phyloP scores from a whole-genome alignment of 2,329 filamentous ascomycete species.

The Pochonia chlamydosporia region DNA sequence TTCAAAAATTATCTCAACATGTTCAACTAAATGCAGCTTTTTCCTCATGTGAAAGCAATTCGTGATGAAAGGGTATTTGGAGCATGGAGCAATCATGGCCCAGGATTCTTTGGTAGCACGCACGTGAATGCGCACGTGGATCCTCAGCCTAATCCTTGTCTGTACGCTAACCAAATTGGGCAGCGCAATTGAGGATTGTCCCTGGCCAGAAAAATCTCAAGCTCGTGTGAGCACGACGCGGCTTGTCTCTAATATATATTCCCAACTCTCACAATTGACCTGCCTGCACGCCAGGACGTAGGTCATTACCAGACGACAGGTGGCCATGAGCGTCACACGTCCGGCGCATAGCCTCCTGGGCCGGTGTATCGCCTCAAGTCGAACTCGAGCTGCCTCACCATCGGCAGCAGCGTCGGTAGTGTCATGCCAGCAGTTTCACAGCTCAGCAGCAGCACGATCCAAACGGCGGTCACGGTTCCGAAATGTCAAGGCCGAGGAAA shows the following conservation, averaged over 20 bases:
- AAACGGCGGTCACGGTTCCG: conserved; percentile 46
- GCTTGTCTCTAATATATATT: not conserved
- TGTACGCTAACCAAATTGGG: conserved; percentile 7
- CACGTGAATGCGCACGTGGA: not conserved
- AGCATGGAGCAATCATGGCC: too few relatives aligned
- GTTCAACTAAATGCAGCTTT: too few relatives aligned
- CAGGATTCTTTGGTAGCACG: not conserved
- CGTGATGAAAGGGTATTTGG: too few relatives aligned
- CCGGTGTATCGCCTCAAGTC: conserved; percentile 37
- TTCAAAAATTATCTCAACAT: too few relatives aligned
- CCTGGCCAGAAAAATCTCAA: conserved; percentile 25
- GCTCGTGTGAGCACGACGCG: conserved; percentile 16
- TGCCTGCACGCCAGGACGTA: not conserved
- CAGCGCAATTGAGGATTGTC: conserved; percentile 6
- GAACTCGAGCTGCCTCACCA: conserved; percentile 15
- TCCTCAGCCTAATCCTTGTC: not conserved
- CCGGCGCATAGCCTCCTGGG: conserved; percentile 48
- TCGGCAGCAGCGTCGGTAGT: conserved; percentile 15
- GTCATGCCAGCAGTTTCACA: conserved; percentile 44
- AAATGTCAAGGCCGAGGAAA: conserved; percentile 45
- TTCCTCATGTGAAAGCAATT: too few relatives aligned
- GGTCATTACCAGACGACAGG: conserved; percentile 1
- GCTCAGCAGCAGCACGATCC: conserved; percentile 38
- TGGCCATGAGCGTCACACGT: conserved; percentile 50
- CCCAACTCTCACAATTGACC: not conserved